Base-by-base conservation (phyloP, 116 monocot species). In the Cymodocea nodosa region DNA sequence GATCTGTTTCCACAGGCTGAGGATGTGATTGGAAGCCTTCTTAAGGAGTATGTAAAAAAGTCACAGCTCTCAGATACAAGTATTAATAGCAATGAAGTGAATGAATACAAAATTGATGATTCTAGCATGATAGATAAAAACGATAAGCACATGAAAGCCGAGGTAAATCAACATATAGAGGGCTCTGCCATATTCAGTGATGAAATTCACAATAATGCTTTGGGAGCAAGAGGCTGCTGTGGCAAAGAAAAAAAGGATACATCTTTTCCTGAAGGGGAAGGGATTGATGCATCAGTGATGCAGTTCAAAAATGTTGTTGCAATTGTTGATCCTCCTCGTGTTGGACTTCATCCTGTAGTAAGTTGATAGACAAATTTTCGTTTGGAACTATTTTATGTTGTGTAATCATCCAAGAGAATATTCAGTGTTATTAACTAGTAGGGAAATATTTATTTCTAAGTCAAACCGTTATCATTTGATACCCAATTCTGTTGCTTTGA, bases 11-110 rank as follows among this genome's bases (percentile, higher is more conserved):
- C 4, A 39, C 75, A 95, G 92, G 98, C 98, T 9, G 98, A 98
- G 65, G 92, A 86, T 71, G 92, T 98, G 68, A 84, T 89, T 58
- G 86, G 86, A 35, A 11, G 67, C 69, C 62, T 98, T 61, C 82
- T 97, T 11, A 88, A 80, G 49, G 84, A 97, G 49, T 91, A 97
- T 61, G 71, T 87, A 16, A 76, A 79, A 70, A 44, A 64, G 59
- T 76, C 79, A 12, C 55, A 72, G 68, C 68, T 61, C 24, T 40
- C 70, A 53, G 57, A 23, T 23, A 4, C 35, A 57, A 44, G 23
- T 37, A 57, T 35, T 39, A 17, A 15, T 49, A 48, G 11, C 15
- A 37, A 40, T 34, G 48, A 59, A 23, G 36, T 15, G 23, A 58
- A 58, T 48, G 59, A 49, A 20, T 55, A 2, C 23, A 5, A 11